Conservation (phyloP, 345 rosid species). For the Geranium rotundifolium region DNA sequence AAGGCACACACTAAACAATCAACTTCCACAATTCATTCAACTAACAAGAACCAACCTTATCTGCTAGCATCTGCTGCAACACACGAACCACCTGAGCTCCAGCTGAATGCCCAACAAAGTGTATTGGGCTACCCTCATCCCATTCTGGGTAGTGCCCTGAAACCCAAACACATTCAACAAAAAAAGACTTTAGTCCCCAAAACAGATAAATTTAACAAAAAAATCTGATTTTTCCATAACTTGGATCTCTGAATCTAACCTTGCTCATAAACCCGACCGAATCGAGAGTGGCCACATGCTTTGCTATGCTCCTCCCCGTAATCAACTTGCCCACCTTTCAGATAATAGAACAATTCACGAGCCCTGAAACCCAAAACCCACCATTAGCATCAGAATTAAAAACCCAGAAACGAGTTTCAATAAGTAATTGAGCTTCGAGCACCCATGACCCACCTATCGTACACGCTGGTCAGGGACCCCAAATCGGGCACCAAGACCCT, state of each 20-base stretch:
- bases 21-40: background rate
- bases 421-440: background rate
- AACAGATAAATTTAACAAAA: background rate
- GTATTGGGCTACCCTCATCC: constrained; percentile 93
- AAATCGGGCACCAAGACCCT: constrained; percentile 94
- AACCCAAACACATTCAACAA: constrained; percentile 6
- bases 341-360: constrained; percentile 80
- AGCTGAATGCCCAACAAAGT: constrained; percentile 95
- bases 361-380: constrained; percentile 51
- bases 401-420: background rate
- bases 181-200: background rate
- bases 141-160: constrained; percentile 86
- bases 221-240: background rate
- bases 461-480: constrained; percentile 85
- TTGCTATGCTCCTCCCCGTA: constrained; percentile 91
- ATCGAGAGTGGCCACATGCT: constrained; percentile 77
- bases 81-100: constrained; percentile 99
- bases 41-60: constrained; percentile 43
- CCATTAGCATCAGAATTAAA: background rate
- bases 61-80: constrained; percentile 96
- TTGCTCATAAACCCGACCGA: constrained; percentile 67
- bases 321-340: constrained; percentile 92
- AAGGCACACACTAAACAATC: background rate
- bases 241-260: constrained; percentile 23
- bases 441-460: constrained; percentile 50